phyloP scores from a whole-genome alignment of 768 basidiomycete genomes.

The Leucosporidium yakuticum region DNA sequence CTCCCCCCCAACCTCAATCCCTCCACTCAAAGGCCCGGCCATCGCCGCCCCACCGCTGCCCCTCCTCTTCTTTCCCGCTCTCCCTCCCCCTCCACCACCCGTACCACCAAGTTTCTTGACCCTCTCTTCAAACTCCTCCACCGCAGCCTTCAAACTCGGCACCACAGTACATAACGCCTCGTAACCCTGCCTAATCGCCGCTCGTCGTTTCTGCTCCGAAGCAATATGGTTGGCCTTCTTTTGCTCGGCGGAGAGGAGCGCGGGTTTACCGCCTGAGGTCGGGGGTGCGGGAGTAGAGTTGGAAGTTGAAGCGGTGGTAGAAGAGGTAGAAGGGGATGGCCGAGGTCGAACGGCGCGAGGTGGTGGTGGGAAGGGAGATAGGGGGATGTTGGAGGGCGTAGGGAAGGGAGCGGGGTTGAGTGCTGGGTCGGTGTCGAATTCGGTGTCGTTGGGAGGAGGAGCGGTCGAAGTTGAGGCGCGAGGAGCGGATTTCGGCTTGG shows the following conservation, averaged over 20 bases:
- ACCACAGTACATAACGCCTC: conserved; percentile 79
- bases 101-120: not conserved
- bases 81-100: conserved; percentile 4
- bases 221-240: conserved; percentile 57
- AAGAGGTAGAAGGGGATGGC: not conserved
- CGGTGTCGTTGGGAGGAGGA: not conserved
- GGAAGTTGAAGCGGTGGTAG: conserved; percentile 6
- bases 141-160: conserved; percentile 73
- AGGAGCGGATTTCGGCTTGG: not conserved
- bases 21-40: conserved; percentile 44
- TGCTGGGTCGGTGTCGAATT: not conserved
- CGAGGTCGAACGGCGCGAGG: not conserved
- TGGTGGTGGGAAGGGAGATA: not conserved
- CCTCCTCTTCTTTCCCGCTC: conserved; percentile 37
- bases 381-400: conserved; percentile 15
- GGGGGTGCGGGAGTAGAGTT: not conserved
- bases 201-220: conserved; percentile 86
- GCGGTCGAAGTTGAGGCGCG: not conserved
- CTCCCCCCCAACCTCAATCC: conserved; percentile 50
- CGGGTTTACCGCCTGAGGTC: not conserved
- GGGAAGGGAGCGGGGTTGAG: not conserved
- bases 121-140: conserved; percentile 64
- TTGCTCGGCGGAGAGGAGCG: conserved; percentile 29
- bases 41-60: conserved; percentile 39
- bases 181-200: conserved; percentile 82